Evolutionary conservation across 208 protist species (phyloP), one percentile per base, ranked within the genome.

Genomic region (Herpetomonas tarakana): DNA sequence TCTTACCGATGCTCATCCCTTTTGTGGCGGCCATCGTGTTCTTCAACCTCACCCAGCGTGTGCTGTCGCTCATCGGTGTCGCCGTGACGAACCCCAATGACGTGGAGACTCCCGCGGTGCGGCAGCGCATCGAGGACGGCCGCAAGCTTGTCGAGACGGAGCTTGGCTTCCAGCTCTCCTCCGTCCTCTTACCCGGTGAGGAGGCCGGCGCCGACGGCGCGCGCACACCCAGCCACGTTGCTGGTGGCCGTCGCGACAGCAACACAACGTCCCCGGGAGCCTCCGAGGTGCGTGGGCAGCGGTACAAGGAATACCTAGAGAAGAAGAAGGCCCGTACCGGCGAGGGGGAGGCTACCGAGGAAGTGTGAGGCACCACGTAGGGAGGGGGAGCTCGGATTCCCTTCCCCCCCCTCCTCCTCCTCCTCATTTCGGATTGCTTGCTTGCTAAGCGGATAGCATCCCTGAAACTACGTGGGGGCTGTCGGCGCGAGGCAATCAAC

Each of bases 1-100:
- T 90, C 64, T 45, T 96, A 53, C 91, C 91, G n/a, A 66, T 87
- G 44, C 71, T 93, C 66, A 93, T 96, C 49, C 82, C 85, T n/a
- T 77, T 94, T 58, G 62, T 96, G n/a, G 67, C 85, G 3, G 62
- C 62, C 25, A 65, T 87, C 28, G 81, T 92, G 28, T 65, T 93
- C 27, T 78, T 81, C 61, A 89, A 92, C 25, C 60, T 96, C 14
- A 66, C 77, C 16, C 66, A 85, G 38, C 78, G 80, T 52, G 53
- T 94, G 38, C 67, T 94, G 31, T 19, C 64, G 24, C 52, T 89
- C 2, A 51, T 92, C 28, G 88, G 86, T 1, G 47, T 96, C n/a
- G 91, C 94, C 52, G 74, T 91, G 21, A 74, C 87, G 68, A 83
- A 86, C 70, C 77, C 85, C 3, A 81, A 91, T 65, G 83, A 96